These are phyloP conservation scores for Globomyces sp. DNA, from an alignment of 371 early-diverging fungal genomes.

Conservation along the genomic window DNA sequence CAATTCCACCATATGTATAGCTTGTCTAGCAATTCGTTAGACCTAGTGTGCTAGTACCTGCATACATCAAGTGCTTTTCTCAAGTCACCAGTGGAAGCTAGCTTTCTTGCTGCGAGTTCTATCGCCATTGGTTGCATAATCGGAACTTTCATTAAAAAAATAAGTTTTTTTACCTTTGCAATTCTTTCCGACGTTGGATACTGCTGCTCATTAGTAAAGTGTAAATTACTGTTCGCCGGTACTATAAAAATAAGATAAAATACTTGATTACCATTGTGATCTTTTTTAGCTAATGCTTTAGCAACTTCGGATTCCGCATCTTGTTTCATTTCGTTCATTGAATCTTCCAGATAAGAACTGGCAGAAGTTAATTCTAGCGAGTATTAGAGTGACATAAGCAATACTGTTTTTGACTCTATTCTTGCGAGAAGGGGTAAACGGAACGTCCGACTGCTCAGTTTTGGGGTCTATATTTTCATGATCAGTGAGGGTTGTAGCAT, in stretches of 20 bases:
- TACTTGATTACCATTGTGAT: too few relatives aligned
- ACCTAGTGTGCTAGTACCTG: constrained; percentile 28
- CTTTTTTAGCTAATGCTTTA: too few relatives aligned
- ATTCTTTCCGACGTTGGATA: background rate
- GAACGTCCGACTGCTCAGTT: background rate
- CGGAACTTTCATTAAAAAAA: constrained; percentile 29
- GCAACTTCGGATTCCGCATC: too few relatives aligned
- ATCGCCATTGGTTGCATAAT: constrained; percentile 83
- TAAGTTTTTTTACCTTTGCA: background rate
- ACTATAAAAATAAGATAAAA: too few relatives aligned
- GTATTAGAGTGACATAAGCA: too few relatives aligned
- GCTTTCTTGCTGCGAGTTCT: constrained; percentile 89
- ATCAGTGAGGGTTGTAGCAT: too few relatives aligned
- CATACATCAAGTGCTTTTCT: constrained; percentile 90
- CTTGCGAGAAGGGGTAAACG: background rate
- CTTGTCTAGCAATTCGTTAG: constrained; percentile 48
- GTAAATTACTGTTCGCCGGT: too few relatives aligned
- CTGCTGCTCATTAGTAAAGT: too few relatives aligned
- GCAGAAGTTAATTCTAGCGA: too few relatives aligned
- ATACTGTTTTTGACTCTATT: too few relatives aligned
- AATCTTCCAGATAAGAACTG: too few relatives aligned
- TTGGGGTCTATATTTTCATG: background rate
- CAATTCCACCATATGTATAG: constrained; percentile 75
- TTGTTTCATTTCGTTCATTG: too few relatives aligned
- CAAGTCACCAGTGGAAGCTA: constrained; percentile 87